Base-by-base conservation (phyloP, 1,139 yeast species). In the Scheffersomyces quercinus region DNA sequence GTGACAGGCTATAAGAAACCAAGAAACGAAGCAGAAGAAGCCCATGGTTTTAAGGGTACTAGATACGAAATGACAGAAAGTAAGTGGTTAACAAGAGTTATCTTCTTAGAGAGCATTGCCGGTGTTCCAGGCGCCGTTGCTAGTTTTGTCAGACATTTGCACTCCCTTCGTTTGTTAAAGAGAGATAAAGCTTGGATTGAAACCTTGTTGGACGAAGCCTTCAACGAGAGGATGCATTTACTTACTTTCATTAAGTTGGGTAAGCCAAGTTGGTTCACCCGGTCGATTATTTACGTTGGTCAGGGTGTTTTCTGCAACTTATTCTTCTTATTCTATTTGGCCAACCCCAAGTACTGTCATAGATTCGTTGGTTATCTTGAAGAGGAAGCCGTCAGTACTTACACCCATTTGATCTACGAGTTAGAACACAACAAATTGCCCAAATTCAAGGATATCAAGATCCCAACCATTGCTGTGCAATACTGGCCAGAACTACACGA, bases 101-200 rank as follows among this genome's bases (percentile, higher is more conserved):
- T 85, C 33, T 84, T 85, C 56, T 73, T 85, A 50, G 93, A 85
- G 62, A 77, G 85, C 47, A 73, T 85, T 45, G 93, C 93, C 7
- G 91, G 89, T 11, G 88, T 85, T 13, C 93, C 93, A 1, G 91
- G 93, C 9, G 79, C 83, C 72, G 87, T 83, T 34, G 93, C 88
- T 10, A 84, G 85, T 1, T 83, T 83, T 60, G 59, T 84, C 38
- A 75, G 90, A 48, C 88, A 83, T 56, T 70, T 84, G 53, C 82
- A 81, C 53, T 77, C 87, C 2, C 62, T 84, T 39, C 67, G 90
- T 51, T 60, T 82, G 37, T 68, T 84, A 52, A 73, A 75, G 52
- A 68, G 91, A 48, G 93, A 85, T 58, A 79, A 81, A 53, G 91
- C 88, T 1, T 85, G 90, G 87, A 77, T 85, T 49, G 88, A 85